These are phyloP conservation scores for Plasmopara muralis DNA, from an alignment of 352 stramenopile genomes.

Conservation along the genomic window DNA sequence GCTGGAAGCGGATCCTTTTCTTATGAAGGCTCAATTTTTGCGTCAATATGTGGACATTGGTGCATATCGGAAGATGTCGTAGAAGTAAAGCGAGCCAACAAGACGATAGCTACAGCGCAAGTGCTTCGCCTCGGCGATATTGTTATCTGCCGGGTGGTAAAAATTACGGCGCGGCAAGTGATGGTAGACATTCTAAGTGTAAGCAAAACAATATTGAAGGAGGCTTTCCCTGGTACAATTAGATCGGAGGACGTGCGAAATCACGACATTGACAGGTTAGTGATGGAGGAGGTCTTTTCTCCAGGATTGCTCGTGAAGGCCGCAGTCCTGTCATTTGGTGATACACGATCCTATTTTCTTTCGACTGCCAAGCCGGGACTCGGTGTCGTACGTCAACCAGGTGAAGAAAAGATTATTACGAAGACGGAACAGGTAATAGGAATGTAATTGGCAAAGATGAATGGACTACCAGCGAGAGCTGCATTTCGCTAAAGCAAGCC, in stretches of 20 bases:
- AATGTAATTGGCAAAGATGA: constrained; percentile 14
- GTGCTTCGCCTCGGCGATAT: constrained; percentile 62
- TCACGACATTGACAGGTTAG: constrained; percentile 74
- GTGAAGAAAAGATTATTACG: constrained; percentile 34
- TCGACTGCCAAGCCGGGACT: constrained; percentile 68
- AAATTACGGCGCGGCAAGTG: constrained; percentile 68
- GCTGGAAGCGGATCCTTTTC: constrained; percentile 49
- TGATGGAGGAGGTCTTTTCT: constrained; percentile 71
- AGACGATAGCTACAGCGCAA: constrained; percentile 58
- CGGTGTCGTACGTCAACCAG: constrained; percentile 43
- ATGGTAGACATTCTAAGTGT: constrained; percentile 75
- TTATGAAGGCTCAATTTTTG: constrained; percentile 57
- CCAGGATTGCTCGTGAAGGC: constrained; percentile 70
- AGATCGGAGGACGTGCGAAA: constrained; percentile 73
- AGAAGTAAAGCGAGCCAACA: constrained; percentile 37
- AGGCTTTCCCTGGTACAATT: constrained; percentile 74
- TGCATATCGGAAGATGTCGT: constrained; percentile 35
- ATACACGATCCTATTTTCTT: constrained; percentile 81
- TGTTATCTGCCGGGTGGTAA: constrained; percentile 58
- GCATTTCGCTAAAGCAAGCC: no score
- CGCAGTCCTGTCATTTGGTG: constrained; percentile 74
- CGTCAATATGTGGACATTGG: constrained; percentile 56
- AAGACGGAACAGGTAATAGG: constrained; percentile 37
- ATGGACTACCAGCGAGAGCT: neutral
- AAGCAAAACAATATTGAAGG: constrained; percentile 60